Evolutionary conservation across 176 grass and related monocot species (phyloP).

Genomic region (Aegilops longissima): DNA sequence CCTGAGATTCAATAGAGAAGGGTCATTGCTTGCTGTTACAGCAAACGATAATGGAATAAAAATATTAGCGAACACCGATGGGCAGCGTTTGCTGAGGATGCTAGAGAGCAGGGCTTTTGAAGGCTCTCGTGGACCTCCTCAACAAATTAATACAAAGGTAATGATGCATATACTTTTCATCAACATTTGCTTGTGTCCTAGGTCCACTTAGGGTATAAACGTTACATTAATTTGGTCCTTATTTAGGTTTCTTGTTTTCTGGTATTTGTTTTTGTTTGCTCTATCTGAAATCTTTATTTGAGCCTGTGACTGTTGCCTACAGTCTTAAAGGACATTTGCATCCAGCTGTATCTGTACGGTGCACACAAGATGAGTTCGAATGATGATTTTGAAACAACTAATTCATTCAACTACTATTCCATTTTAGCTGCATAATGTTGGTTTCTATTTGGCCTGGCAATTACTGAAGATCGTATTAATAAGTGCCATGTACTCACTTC

Average conservation of each 20-base stretch:
- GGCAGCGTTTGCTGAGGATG: slow-evolving; percentile 88
- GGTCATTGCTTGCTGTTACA: slow-evolving; percentile 92
- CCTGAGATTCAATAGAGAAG: slow-evolving; percentile 97
- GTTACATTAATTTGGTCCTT: slow-evolving; percentile 13
- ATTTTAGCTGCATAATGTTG: slow-evolving; percentile 1
- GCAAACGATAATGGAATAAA: slow-evolving; percentile 96
- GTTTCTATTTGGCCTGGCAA: slow-evolving; percentile 16
- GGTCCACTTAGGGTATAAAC: not conserved
- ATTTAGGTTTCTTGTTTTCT: not conserved
- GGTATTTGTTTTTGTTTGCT: slow-evolving; percentile 1
- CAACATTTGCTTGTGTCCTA: not conserved
- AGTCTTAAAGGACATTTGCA: not conserved
- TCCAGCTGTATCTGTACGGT: not conserved
- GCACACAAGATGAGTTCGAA: not conserved
- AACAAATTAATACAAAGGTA: slow-evolving; percentile 89
- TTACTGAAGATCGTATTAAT: slow-evolving; percentile 2
- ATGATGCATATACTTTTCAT: not conserved
- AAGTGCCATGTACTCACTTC: slow-evolving; percentile 10
- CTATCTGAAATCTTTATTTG: slow-evolving; percentile 22
- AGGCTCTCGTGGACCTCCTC: slow-evolving; percentile 67
- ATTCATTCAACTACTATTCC: not conserved
- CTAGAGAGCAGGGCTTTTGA: slow-evolving; percentile 89
- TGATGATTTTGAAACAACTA: not conserved
- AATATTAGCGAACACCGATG: slow-evolving; percentile 94
- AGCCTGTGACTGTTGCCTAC: not conserved